Base-by-base conservation (phyloP, 192 early-diverging fungal genomes). In the Umbelopsis sp. region DNA sequence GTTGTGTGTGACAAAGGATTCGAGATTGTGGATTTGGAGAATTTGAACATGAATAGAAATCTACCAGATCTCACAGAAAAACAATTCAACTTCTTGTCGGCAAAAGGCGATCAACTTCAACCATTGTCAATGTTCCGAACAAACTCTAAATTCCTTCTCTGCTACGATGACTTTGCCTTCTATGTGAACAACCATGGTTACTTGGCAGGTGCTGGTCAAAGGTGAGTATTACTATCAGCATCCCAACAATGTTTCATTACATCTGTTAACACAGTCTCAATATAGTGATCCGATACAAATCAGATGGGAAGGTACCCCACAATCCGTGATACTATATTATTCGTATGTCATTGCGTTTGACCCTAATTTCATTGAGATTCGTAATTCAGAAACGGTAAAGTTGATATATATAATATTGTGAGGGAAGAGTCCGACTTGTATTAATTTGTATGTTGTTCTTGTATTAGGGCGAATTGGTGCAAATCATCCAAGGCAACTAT, bases 311-410 rank as follows among this genome's bases (percentile, higher is more conserved):
- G 96, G 97, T 2, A 76, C 81, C 1, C 97, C 97, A 16, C 86
- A 85, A 24, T 76, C 84, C 22, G 93, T 95, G 73, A 90, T 93
- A 31, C 87, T 90, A 16, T 82, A 85, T 22, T 80, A 92, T 45
- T 95, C 95, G n/a, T 97, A 94, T 77, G 80, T 98, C 31, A 80
- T 98, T 68, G 97, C 95, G 0, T 97, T 94, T 78, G 95, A 97
- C 47, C 83, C 89, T 10, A 85, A 83, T 52, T 96, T 97, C 69
- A 94, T 98, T 69, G 97, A 98, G 80, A 83, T 98, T 26, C 90
- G 92, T 45, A 81, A 95, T 70, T 84, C 92, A 1, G 90, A 93
- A 74, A 94, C 93, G 2, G 93, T 79, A 69, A 79, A 66, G 71
- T 54, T 54, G 41, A 8, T 20, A 41, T 7, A 25, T 3, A 29